phyloP scores from a whole-genome alignment of 108 stramenopile species.

The Licmophora abbreviata region DNA sequence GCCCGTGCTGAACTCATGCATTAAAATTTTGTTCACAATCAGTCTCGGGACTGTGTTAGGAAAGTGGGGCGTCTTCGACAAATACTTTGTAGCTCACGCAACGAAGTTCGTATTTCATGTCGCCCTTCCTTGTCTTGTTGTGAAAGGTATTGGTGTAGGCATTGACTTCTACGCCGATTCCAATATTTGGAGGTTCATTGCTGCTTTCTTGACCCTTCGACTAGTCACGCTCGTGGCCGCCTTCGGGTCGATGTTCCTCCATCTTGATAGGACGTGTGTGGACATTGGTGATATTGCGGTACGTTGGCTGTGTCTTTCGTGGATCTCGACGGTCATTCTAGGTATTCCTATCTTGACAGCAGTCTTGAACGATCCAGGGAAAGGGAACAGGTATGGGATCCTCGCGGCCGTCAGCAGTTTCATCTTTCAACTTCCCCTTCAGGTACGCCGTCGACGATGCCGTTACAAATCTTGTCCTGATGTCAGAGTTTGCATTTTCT shows the following conservation, averaged over 20 bases:
- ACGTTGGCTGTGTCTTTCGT: conserved; percentile 22
- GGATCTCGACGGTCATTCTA: conserved; percentile 32
- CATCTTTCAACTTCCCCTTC: conserved; percentile 37
- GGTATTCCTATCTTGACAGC: conserved; percentile 25
- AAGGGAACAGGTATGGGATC: conserved; percentile 18
- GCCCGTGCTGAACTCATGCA: conserved; percentile 20
- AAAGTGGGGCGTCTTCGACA: conserved; percentile 12
- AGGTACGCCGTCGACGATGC: too few species aligned
- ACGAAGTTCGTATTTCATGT: conserved; percentile 28
- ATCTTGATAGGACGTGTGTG: neutral
- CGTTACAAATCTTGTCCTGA: too few species aligned
- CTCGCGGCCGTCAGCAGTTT: conserved; percentile 30
- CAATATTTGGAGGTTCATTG: conserved; percentile 24
- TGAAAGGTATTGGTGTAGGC: conserved; percentile 27
- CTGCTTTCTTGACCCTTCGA: conserved; percentile 27
- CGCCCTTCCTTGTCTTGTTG: conserved; percentile 23
- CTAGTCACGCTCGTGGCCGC: conserved; percentile 14
- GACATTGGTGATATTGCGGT: conserved; percentile 27
- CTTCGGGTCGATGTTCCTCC: conserved; percentile 4
- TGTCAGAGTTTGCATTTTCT: too few species aligned
- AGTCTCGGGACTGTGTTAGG: conserved; percentile 10
- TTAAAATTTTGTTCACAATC: conserved; percentile 20
- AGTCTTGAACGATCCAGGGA: conserved; percentile 19
- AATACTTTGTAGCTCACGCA: conserved; percentile 22
- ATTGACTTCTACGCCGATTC: conserved; percentile 36